Evolutionary conservation across 805 yeast genomes (phyloP).

Genomic region (Sungouiella thailandica): DNA sequence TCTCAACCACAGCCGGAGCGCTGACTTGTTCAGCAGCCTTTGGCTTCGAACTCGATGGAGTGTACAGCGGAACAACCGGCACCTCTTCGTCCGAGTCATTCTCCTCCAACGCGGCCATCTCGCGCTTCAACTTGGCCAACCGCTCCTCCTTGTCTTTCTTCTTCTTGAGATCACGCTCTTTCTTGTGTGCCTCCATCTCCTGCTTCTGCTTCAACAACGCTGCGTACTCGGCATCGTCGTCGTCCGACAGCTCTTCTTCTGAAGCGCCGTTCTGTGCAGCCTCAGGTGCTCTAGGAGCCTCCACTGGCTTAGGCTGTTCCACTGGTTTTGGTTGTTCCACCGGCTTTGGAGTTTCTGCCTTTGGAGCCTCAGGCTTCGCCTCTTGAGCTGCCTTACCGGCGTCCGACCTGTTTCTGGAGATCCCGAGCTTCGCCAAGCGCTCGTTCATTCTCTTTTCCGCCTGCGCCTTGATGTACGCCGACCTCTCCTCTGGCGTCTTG

Average conservation of each 20-base stretch:
- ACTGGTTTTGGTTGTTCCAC: constrained; percentile 3
- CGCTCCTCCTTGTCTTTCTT: constrained; percentile 57
- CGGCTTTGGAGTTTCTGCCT: constrained; percentile 4
- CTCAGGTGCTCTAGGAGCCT: no score
- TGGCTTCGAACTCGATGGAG: constrained; percentile 4
- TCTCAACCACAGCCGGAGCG: neutral
- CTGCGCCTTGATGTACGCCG: constrained; percentile 79
- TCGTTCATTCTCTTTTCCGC: constrained; percentile 75
- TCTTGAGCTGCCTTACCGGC: constrained; percentile 4
- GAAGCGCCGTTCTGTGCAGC: constrained; percentile 1
- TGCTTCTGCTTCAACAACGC: constrained; percentile 42
- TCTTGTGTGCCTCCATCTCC: constrained; percentile 40
- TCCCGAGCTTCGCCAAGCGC: constrained; percentile 75
- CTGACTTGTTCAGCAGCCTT: neutral
- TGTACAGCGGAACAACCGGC: constrained; percentile 14
- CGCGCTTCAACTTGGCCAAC: constrained; percentile 51
- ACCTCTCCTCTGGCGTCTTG: constrained; percentile 59
- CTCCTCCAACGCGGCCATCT: constrained; percentile 50
- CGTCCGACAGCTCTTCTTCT: constrained; percentile 22
- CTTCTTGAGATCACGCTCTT: constrained; percentile 44
- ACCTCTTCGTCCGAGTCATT: constrained; percentile 18
- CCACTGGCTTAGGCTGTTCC: no score
- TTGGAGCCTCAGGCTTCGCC: constrained; percentile 17
- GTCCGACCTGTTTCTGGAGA: constrained; percentile 37
- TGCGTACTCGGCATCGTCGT: constrained; percentile 44